phyloP scores from a whole-genome alignment of 148 eudicot genomes.

The Polygonum maritimum region DNA sequence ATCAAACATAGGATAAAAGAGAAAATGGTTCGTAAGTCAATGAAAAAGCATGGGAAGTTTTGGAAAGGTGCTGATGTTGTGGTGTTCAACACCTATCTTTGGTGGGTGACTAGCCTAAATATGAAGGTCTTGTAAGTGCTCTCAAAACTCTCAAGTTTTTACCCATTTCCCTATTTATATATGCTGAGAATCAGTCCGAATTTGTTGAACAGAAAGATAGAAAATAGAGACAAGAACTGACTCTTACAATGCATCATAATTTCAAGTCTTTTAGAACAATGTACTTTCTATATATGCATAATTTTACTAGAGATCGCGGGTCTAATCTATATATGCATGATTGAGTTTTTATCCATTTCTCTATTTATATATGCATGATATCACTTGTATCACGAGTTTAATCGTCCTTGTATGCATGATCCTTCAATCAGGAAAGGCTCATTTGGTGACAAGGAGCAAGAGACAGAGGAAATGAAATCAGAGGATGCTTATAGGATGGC shows the following conservation, averaged over 20 bases:
- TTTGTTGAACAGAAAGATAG: too few relatives aligned
- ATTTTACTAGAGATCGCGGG: too few relatives aligned
- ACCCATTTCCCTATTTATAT: too few relatives aligned
- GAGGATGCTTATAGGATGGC: conserved; percentile 84
- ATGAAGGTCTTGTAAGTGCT: conserved; percentile 62
- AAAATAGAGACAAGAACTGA: too few relatives aligned
- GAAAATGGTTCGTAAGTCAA: conserved; percentile 33
- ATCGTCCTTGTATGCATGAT: too few relatives aligned
- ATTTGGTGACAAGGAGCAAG: conserved; percentile 54
- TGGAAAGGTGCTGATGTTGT: conserved; percentile 95
- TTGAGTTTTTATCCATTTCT: not conserved
- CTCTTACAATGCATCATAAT: too few relatives aligned
- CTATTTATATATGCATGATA: too few relatives aligned
- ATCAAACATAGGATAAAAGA: conserved; percentile 37
- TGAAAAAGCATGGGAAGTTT: conserved; percentile 62
- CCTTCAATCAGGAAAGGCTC: conserved; percentile 59
- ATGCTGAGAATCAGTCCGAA: too few relatives aligned
- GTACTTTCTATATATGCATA: too few relatives aligned
- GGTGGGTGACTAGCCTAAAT: conserved; percentile 89
- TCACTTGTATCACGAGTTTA: not conserved
- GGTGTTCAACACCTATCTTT: conserved; percentile 84
- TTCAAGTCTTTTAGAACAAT: too few relatives aligned
- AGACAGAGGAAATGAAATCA: conserved; percentile 48
- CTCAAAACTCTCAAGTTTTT: not conserved
- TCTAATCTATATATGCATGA: too few relatives aligned